Evolutionary conservation across 176 grass and related monocot species (phyloP).

Genomic region (Bolboschoenus planiculmis): DNA sequence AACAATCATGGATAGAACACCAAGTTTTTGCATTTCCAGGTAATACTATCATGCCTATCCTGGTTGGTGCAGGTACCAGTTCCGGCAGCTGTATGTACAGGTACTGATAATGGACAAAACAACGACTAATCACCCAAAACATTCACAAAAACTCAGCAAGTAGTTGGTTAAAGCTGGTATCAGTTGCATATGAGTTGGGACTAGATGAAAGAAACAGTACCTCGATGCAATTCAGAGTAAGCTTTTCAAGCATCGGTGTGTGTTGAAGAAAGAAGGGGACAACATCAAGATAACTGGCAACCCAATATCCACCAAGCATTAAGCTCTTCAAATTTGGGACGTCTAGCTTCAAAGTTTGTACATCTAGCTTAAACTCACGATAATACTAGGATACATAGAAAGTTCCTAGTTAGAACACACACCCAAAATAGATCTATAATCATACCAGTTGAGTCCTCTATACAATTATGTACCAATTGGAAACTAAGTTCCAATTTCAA

Average conservation of each 20-base stretch:
- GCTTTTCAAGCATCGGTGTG: conserved; percentile 11
- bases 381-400: not conserved
- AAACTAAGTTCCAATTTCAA: not conserved
- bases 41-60: not conserved
- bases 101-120: not conserved
- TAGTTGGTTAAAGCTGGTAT: not conserved
- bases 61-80: not conserved
- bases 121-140: not conserved
- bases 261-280: conserved; percentile 17
- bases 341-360: conserved; percentile 1
- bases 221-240: conserved; percentile 6
- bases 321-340: conserved; percentile 16
- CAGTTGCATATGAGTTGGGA: not conserved
- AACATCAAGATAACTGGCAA: not conserved
- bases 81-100: not conserved
- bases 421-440: not conserved
- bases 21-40: not conserved
- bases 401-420: not conserved
- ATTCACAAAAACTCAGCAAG: not conserved
- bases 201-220: not conserved
- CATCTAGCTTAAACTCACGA: not conserved
- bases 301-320: conserved; percentile 19
- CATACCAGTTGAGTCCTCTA: not conserved
- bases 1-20: not conserved
- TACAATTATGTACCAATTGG: not conserved